Evolutionary conservation across 768 basidiomycete genomes (phyloP).

Genomic region (Kwoniella mangroviensis): DNA sequence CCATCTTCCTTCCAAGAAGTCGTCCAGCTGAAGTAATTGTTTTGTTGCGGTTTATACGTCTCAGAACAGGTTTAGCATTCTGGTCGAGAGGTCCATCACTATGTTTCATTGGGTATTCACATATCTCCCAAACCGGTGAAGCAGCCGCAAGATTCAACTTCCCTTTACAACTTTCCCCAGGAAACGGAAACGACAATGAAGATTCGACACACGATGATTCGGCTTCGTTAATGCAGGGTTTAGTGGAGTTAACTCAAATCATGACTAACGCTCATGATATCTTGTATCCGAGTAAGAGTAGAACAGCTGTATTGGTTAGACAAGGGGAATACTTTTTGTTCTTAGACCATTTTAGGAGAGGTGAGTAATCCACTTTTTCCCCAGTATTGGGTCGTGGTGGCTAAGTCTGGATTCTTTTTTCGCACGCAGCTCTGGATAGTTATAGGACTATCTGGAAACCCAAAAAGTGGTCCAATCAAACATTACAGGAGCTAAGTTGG

Average conservation of each 20-base stretch:
- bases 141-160: conserved; percentile 49
- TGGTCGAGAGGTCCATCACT: conserved; percentile 53
- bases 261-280: conserved; percentile 57
- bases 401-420: conserved; percentile 8
- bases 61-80: conserved; percentile 54
- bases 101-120: conserved; percentile 53
- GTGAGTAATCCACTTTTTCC: conserved; percentile 7
- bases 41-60: conserved; percentile 24
- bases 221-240: conserved; percentile 45
- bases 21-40: conserved; percentile 15
- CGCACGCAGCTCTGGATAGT: conserved; percentile 29
- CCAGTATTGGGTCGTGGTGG: conserved; percentile 21
- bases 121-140: conserved; percentile 51
- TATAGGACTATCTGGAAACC: conserved; percentile 38
- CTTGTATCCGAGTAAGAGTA: conserved; percentile 47
- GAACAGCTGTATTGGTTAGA: conserved; percentile 46
- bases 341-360: conserved; percentile 45
- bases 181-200: conserved; percentile 11
- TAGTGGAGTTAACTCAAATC: conserved; percentile 53
- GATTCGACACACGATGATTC: conserved; percentile 35
- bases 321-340: conserved; percentile 43
- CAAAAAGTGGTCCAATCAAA: conserved; percentile 34
- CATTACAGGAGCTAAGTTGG: conserved; percentile 41
- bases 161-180: conserved; percentile 45
- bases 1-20: too few relatives aligned